Evolutionary conservation across 345 rosid species (phyloP).

Genomic region (Eucalyptus cloeziana): DNA sequence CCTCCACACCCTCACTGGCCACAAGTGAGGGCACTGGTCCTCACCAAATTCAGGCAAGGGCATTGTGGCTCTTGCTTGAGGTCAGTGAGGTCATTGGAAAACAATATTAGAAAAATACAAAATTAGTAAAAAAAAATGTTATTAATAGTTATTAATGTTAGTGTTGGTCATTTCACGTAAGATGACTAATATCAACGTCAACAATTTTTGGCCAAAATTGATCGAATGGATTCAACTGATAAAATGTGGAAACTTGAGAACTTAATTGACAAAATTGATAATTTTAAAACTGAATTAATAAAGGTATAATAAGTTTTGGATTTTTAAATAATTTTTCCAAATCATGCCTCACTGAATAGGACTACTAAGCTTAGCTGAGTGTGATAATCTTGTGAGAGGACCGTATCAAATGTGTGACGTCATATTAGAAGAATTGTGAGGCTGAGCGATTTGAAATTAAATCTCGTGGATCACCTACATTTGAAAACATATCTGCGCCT

Average conservation of each 20-base stretch:
- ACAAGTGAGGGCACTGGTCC: too few species aligned
- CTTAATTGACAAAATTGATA: too few species aligned
- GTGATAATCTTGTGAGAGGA: not conserved
- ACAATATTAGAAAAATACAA: too few species aligned
- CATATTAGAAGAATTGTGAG: not conserved
- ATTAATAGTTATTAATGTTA: too few species aligned
- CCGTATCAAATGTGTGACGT: not conserved
- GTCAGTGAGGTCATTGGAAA: accelerated
- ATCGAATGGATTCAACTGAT: accelerated
- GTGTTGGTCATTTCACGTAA: accelerated
- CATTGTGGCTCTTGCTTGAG: too few species aligned
- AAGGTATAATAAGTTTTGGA: accelerated
- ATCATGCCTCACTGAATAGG: not conserved
- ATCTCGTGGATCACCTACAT: not conserved
- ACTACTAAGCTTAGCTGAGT: not conserved
- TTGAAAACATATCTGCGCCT: not conserved
- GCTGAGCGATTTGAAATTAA: not conserved
- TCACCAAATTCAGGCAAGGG: too few species aligned
- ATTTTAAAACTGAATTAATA: too few species aligned
- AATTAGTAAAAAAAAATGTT: too few species aligned
- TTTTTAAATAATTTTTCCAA: not conserved
- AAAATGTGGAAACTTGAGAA: too few species aligned
- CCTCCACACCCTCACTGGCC: too few species aligned
- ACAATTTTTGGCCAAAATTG: accelerated
- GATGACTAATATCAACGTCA: accelerated